Percentiles rank a stretch among this genome's conserved stretches.
Conservation (phyloP, 106 monocot species). For the Platanthera guangdongensis region DNA sequence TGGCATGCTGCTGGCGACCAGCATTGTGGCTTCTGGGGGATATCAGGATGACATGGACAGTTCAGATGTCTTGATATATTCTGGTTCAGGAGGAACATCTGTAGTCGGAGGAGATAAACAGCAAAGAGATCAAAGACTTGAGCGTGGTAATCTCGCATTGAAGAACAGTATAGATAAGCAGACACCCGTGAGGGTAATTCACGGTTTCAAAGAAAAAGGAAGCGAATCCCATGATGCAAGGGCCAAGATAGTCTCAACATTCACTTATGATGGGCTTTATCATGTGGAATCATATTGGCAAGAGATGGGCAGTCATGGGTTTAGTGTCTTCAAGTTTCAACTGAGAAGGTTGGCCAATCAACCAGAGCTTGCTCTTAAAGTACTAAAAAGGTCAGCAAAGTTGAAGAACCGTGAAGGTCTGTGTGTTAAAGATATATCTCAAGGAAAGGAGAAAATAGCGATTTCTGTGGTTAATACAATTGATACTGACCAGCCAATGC, state of each 20-base stretch:
- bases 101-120: conserved; percentile 25
- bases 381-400: conserved; percentile 42
- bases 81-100: conserved; percentile 81
- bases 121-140: conserved; percentile 78
- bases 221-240: conserved; percentile 28
- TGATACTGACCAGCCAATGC: conserved; percentile 43
- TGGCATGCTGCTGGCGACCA: conserved; percentile 38
- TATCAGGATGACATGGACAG: conserved; percentile 63
- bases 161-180: conserved; percentile 67
- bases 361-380: conserved; percentile 65
- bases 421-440: conserved; percentile 66
- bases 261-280: conserved; percentile 85
- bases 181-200: conserved; percentile 76
- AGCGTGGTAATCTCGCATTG: conserved; percentile 74
- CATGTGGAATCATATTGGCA: conserved; percentile 55
- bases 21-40: conserved; percentile 78
- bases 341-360: conserved; percentile 72
- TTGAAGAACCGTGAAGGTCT: conserved; percentile 48
- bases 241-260: conserved; percentile 46
- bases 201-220: conserved; percentile 51
- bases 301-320: conserved; percentile 38
- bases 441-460: conserved; percentile 60
- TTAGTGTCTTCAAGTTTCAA: conserved; percentile 52
- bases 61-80: conserved; percentile 80
- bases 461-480: conserved; percentile 71